Base-by-base conservation (phyloP, 2,329 filamentous ascomycete species). In the Diaporthe australafricana region DNA sequence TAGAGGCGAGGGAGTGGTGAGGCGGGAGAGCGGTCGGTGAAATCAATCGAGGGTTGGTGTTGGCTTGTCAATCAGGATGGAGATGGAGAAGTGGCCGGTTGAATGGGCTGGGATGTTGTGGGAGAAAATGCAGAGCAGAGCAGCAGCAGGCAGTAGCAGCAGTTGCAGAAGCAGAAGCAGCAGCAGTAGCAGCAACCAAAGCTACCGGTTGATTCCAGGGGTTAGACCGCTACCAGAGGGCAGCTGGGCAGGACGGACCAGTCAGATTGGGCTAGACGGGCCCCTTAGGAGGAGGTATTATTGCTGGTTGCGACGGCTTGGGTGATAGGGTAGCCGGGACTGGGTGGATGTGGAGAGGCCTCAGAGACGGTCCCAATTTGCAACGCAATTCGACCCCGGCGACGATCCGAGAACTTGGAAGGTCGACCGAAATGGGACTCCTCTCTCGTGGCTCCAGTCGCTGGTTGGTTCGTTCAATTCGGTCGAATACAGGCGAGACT, bases 51-150 rank as follows among this genome's bases (percentile, higher is more conserved):
- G 25, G 55, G 56, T 71, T 50, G 72, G 22, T 72, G 45, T 52
- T 69, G 30, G 55, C 30, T 35, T 48, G 67, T 69, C 47, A 69
- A 69, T 60, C 67, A 69, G 56, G 56, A 69, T 69, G 67, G 56
- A 40, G 67, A 69, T 69, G 67, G 67, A 60, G 67, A 69, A 69
- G 67, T 69, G 67, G 67, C 67, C 67, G 67, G 50, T 72, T 71
- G 55, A 69, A 68, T 60, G 65, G 70, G 63, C 70, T 72, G 72
- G 72, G 66, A 69, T 72, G 68, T 53, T 71, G 69, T 73, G 63
- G 69, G 70, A 60, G 67, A 69, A 65, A 72, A 72, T 65, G 72
- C 70, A 72, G 69, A 48, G 53, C 70, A 71, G 52, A 50, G 62
- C 62, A 66, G 52, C 66, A 70, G 68, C 55, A 55, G 68, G 62